Evolutionary conservation across 1,284 basidiomycete species (phyloP), one percentile per base, ranked within the genome.

Genomic region (Boletus sp.): DNA sequence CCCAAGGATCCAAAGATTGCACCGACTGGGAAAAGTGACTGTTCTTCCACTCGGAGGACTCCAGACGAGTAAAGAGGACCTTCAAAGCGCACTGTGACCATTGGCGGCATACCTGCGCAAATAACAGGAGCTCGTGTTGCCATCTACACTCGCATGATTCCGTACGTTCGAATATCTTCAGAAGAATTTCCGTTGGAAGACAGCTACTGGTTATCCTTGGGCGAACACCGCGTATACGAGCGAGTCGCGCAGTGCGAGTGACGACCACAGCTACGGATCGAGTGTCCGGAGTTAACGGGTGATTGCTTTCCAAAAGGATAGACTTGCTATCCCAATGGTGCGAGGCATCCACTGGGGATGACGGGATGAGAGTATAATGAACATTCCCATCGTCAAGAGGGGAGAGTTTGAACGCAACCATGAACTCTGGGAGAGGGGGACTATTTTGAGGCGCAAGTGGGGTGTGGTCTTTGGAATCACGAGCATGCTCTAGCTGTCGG

Each of bases 1-100:
- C 46, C 7, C 5, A 75, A 76, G 76, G 80, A 28, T 47, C 40
- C 25, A 58, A 30, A 19, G 31, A 37, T 21, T 50, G 31, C 5
- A 4, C 28, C 14, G 38, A n/a, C 16, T 23, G 21, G 11, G n/a
- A 7, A 4, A 14, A 43, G 11, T 21, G 40, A n/a, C 40, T 17
- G 19, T 11, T 43, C 40, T 43, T 43, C 40, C 40, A 43, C 40
- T 55, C 25, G 3, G 35, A 6, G 17, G 38, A 44, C 38, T 54
- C 55, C 25, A 55, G 31, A 19, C 55, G 52, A 35, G 50, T 8
- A 37, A 47, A 56, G 25, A 63, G 27, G 21, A 59, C 10, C 31
- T 3, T 58, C 19, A 49, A 23, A 14, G 43, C 53, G 17, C 40
- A 43, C 9, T 25, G 8, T 17, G 47, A 63, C 61, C 61, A 63